These are phyloP conservation scores for Talaromyces sp. DNA, from an alignment of 2,329 filamentous ascomycete species.

Conservation along the genomic window DNA sequence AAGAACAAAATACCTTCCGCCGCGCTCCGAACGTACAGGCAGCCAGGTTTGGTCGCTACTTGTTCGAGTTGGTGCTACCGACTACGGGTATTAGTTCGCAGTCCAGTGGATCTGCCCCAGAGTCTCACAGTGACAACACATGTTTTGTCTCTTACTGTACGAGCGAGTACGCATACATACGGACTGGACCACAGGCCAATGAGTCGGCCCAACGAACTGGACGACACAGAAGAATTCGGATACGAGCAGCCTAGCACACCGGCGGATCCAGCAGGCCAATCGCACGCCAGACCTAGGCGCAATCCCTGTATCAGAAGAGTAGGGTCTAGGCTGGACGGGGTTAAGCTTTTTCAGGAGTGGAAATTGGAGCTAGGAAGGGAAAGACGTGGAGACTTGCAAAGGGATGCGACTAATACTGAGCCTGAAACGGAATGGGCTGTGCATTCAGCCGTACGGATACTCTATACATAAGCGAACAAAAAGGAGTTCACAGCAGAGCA, in stretches of 20 bases:
- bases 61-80: too few relatives aligned
- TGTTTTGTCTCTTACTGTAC: neutral
- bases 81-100: neutral
- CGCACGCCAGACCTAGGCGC: neutral
- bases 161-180: too few relatives aligned
- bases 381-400: neutral
- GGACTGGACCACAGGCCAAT: too few relatives aligned
- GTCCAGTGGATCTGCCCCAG: neutral
- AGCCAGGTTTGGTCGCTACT: neutral
- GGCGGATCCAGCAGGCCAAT: neutral
- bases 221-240: neutral
- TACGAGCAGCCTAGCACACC: neutral
- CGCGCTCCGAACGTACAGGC: slow-evolving; percentile 2
- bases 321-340: neutral
- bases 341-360: neutral
- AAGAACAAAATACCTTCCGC: neutral
- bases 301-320: neutral
- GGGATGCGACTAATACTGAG: neutral
- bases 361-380: neutral
- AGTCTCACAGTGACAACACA: neutral
- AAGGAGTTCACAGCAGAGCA: neutral
- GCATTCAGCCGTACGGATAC: neutral
- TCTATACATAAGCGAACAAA: neutral
- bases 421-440: neutral
- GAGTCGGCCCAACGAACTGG: neutral